Evolutionary conservation across 352 stramenopile species (phyloP), one percentile per base, ranked within the genome.

Genomic region (Globisporangium acanthophoron): DNA sequence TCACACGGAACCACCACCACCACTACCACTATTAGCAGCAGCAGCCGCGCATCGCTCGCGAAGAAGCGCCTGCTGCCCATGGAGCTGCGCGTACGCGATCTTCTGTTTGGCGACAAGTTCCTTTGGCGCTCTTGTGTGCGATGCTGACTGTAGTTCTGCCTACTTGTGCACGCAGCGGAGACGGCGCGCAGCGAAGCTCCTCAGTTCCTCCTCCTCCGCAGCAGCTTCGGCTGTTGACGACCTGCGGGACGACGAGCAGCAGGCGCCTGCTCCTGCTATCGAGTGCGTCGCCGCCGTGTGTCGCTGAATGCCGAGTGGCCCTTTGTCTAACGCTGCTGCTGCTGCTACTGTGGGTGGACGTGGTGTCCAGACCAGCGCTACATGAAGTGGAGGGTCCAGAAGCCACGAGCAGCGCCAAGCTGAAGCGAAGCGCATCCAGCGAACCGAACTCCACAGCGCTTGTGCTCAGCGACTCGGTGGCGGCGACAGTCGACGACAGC

Each of bases 1-100:
- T 4, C 33, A 11, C 3, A 9, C 33, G 9, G 1, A 11, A 1
- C 33, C 9, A 9, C 0, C 8, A 9, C 33, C 33, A 9, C 37
- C 3, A 15, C 35, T 3, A 4, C 35, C 11, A 40, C 7, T 9
- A 18, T 7, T 7, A 24, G 18, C 56, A 12, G 44, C 64, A 15
- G 70, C 50, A 29, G 49, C 65, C 1, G 48, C 47, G 27, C 56
- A 52, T 4, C 43, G 0, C 43, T 48, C 48, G 66, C 54, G 35
- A 87, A 85, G 65, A 87, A 86, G 69, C 69, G 81, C 9, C 60
- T 91, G 21, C 64, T 91, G 44, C 81, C 81, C 1, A 91, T 78
- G 73, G 81, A 91, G 33, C 48, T 91, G 57, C 74, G 81, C 52
- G 81, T 91, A 31, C 47, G 81, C 37, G 11, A 4, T 43, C 12